A percentile compares a stretch with the other conserved stretches of the same genome.
These are phyloP conservation scores for Mucor ambiguus DNA, from an alignment of 371 early-diverging fungal genomes.

Conservation along the genomic window DNA sequence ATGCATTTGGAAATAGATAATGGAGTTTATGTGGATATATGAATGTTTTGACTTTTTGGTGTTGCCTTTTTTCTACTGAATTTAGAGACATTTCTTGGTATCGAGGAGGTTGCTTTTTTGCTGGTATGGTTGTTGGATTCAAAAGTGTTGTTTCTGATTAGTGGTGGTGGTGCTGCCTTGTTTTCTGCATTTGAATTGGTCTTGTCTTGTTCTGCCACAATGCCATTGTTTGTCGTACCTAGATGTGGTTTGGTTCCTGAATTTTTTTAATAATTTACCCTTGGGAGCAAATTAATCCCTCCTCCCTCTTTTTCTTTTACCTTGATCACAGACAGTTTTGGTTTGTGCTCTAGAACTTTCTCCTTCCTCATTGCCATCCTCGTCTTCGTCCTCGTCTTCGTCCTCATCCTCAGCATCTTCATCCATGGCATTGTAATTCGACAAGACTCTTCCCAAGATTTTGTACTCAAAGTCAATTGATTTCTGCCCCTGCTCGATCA, in stretches of 20 bases:
- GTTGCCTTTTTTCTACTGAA: not conserved
- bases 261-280: not conserved
- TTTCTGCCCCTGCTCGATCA: slow-evolving; percentile 46
- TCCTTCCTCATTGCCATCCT: not conserved
- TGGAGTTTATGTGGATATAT: slow-evolving; percentile 2
- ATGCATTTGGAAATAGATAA: not conserved
- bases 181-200: not conserved
- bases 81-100: not conserved
- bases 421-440: slow-evolving; percentile 26
- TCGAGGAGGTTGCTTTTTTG: not conserved
- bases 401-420: slow-evolving; percentile 12
- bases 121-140: not conserved
- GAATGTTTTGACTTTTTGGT: not conserved
- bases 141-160: not conserved
- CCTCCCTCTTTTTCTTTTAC: not conserved
- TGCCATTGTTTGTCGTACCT: not conserved
- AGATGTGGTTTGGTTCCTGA: not conserved
- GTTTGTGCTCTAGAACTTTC: not conserved
- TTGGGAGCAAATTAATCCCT: not conserved
- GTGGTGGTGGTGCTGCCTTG: not conserved
- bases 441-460: slow-evolving; percentile 41
- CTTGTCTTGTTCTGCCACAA: not conserved
- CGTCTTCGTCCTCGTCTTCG: slow-evolving; percentile 3
- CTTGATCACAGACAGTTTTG: not conserved
- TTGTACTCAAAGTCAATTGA: slow-evolving; percentile 46